Conservation (phyloP, 495 filamentous ascomycete genomes). For the Hypoxylon lienhwacheense region DNA sequence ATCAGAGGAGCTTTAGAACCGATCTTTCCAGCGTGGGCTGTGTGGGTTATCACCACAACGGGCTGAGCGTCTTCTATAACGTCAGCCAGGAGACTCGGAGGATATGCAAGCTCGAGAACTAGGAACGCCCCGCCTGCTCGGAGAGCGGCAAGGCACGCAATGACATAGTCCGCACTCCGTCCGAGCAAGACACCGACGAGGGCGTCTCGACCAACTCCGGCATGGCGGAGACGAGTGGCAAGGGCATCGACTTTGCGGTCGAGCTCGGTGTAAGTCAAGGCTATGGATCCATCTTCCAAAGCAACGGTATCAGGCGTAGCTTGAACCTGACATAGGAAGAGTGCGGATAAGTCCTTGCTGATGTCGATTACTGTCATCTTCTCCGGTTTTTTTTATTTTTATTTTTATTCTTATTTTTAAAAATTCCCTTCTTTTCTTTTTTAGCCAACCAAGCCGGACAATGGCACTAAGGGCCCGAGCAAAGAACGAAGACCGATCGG, state of each 20-base stretch:
- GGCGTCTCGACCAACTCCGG: slow-evolving; percentile 61
- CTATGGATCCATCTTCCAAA: slow-evolving; percentile 58
- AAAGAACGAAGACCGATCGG: not conserved
- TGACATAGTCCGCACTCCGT: slow-evolving; percentile 68
- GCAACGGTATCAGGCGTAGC: slow-evolving; percentile 62
- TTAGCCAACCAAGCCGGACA: slow-evolving; percentile 4
- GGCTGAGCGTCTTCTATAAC: slow-evolving; percentile 68
- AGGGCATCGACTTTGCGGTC: slow-evolving; percentile 59
- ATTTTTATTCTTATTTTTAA: too few species aligned
- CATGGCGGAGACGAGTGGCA: slow-evolving; percentile 53
- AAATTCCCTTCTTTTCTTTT: too few species aligned
- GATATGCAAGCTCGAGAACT: slow-evolving; percentile 69
- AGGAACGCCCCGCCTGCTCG: slow-evolving; percentile 71
- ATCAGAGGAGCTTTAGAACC: slow-evolving; percentile 58
- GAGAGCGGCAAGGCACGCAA: slow-evolving; percentile 67
- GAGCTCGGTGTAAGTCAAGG: slow-evolving; percentile 64
- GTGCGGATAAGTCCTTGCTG: slow-evolving; percentile 62
- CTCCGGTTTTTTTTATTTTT: slow-evolving; percentile 6
- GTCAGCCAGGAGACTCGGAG: slow-evolving; percentile 63
- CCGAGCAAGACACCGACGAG: slow-evolving; percentile 68
- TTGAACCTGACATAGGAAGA: slow-evolving; percentile 60
- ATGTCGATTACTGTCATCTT: slow-evolving; percentile 62
- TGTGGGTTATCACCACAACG: slow-evolving; percentile 61
- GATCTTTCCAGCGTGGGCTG: slow-evolving; percentile 58
- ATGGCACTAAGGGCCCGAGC: not conserved